Evolutionary conservation across 345 rosid species (phyloP), one percentile per base, ranked within the genome.

Genomic region (Lagerstroemia speciosa): DNA sequence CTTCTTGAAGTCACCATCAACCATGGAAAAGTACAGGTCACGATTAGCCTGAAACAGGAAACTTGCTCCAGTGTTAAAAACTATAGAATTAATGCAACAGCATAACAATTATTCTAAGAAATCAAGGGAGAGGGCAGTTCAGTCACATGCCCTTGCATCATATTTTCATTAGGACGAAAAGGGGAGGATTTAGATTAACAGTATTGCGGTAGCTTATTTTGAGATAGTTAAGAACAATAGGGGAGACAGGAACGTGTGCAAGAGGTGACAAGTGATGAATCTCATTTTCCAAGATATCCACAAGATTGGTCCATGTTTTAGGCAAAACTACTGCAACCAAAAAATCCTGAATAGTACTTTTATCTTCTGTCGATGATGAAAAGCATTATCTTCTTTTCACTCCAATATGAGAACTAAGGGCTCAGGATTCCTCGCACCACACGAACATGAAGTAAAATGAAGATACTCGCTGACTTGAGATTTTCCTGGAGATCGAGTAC

Each of bases 1-100:
- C 87, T 93, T 93, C 79, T 93, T 91, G 78, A 93, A 93, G 80
- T 91, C 98, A 31, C 98, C 98, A 77, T 91, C 98, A 67, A 91
- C 96, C 97, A 93, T 89, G 61, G 89, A 91, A 77, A 93, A 93
- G 74, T 76, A 88, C 69, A 93, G 89, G 67, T 91, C 94, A 31
- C 82, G 83, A 76, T 75, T 81, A 62, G 84, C 82, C 98, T 93
- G 78, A 69, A 70, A 38, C 43, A 66, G 10, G 67, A 65, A 40
- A 64, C 24, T 33, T 36, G 45, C 43, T 36, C 26, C 38, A 64
- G 38, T 33, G 8, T 8, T 2, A 12, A 20, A 64, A 24, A 33
- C 16, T 8, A 64, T 26, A 34, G 15, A 36, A 34, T 53, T n/a
- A 10, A 30, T 3, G 10, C 29, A 53, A n/a, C 3, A 10, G 29